These are phyloP conservation scores for Fomitopsis palustris DNA, from an alignment of 1,284 basidiomycete species.

Conservation along the genomic window DNA sequence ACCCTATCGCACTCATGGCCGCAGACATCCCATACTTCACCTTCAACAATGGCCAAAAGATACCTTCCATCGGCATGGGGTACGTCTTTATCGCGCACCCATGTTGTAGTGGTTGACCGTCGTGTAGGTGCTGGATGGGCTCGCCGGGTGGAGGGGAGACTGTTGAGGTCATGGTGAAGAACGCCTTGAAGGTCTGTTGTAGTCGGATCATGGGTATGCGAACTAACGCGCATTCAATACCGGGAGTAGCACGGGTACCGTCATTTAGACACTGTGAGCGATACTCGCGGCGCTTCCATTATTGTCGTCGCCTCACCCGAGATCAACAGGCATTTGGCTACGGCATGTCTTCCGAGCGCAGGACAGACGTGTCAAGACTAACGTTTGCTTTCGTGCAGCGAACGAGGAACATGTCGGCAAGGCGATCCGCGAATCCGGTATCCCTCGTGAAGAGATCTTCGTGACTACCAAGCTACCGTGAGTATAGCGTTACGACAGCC, in stretches of 20 bases:
- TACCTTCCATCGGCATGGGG: slow-evolving; percentile 20
- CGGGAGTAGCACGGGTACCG: slow-evolving; percentile 18
- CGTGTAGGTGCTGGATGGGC: slow-evolving; percentile 20
- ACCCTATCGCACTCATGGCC: neutral
- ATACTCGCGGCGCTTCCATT: neutral
- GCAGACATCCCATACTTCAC: slow-evolving; percentile 5
- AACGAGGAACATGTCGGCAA: slow-evolving; percentile 40
- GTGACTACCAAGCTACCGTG: slow-evolving; percentile 34
- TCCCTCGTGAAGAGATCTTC: slow-evolving; percentile 41
- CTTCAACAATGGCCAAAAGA: slow-evolving; percentile 11
- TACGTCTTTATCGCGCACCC: slow-evolving; percentile 3
- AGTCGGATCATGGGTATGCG: too few species aligned
- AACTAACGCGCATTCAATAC: neutral
- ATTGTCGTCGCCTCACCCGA: neutral
- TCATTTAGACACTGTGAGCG: slow-evolving; percentile 20
- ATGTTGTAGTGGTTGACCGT: neutral
- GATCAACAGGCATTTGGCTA: slow-evolving; percentile 19
- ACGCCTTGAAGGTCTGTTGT: slow-evolving; percentile 17
- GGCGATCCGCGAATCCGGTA: slow-evolving; percentile 38
- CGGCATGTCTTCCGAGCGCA: neutral
- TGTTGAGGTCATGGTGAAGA: slow-evolving; percentile 19
- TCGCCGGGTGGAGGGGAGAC: slow-evolving; percentile 18
- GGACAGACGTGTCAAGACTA: neutral
- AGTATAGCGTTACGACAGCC: slow-evolving; percentile 1
- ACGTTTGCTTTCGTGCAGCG: slow-evolving; percentile 1